Conservation (phyloP, 345 rosid genomes). For the Zanthoxylum bungeanum region DNA sequence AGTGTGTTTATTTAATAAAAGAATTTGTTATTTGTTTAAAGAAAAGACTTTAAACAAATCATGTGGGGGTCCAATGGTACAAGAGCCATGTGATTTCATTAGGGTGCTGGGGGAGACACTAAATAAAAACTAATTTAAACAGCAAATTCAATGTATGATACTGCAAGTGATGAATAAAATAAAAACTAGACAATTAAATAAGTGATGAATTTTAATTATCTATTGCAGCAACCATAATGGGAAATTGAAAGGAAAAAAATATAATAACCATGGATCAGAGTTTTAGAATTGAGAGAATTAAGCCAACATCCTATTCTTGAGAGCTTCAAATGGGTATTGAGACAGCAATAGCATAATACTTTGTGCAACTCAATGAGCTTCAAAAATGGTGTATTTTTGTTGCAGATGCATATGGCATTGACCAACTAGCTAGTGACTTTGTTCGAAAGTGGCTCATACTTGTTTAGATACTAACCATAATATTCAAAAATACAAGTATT, state of each 20-base stretch:
- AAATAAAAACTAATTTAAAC: constrained; percentile 5
- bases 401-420: no score
- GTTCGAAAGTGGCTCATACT: no score
- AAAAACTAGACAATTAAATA: not conserved
- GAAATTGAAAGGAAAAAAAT: constrained; percentile 15
- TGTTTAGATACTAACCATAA: no score
- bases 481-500: no score
- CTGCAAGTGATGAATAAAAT: constrained; percentile 2
- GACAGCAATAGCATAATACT: not conserved
- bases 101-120: constrained; percentile 11
- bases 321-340: constrained; percentile 11
- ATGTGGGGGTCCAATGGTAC: constrained; percentile 39
- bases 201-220: not conserved
- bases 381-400: no score
- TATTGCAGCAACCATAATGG: constrained; percentile 15
- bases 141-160: constrained; percentile 26
- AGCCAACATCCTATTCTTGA: constrained; percentile 27
- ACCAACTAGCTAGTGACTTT: no score
- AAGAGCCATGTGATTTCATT: constrained; percentile 56
- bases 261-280: not conserved
- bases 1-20: constrained; percentile 14
- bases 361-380: not conserved
- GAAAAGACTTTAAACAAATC: constrained; percentile 22
- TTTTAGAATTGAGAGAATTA: constrained; percentile 9
- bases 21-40: constrained; percentile 6